phyloP scores from a whole-genome alignment of 768 basidiomycete genomes.

The Panaeolus cyanescens region DNA sequence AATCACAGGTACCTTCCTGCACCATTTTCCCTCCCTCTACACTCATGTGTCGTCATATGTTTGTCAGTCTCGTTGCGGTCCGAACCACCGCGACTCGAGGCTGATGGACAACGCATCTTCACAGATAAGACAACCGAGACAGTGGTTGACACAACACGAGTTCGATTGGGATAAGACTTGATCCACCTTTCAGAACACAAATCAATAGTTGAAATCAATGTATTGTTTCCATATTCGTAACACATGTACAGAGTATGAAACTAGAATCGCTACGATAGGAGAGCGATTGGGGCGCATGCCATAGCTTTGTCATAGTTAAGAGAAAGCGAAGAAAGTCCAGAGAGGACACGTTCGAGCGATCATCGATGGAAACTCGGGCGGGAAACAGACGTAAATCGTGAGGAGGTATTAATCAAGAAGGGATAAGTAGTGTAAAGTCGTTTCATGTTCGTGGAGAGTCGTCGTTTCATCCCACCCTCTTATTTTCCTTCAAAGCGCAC shows the following conservation, averaged over 20 bases:
- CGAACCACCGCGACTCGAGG: not conserved
- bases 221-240: conserved; percentile 16
- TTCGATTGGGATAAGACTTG: not conserved
- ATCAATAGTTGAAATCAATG: conserved; percentile 8
- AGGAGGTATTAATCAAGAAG: conserved; percentile 16
- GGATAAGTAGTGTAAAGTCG: conserved; percentile 14
- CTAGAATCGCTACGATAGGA: conserved; percentile 14
- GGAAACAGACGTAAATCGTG: conserved; percentile 10
- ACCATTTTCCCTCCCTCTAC: not conserved
- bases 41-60: not conserved
- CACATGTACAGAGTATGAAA: conserved; percentile 11
- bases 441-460: conserved; percentile 4
- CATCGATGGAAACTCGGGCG: conserved; percentile 16
- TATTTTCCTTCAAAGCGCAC: conserved; percentile 2
- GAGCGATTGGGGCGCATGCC: conserved; percentile 9
- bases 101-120: not conserved
- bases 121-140: conserved; percentile 3
- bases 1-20: not conserved
- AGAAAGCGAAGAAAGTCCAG: conserved; percentile 12
- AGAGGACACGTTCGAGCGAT: conserved; percentile 15
- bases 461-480: conserved; percentile 2
- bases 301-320: conserved; percentile 6
- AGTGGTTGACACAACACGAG: not conserved
- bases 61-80: conserved; percentile 1
- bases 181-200: not conserved